Percentiles rank a stretch among this genome's conserved stretches.
Evolutionary conservation across 371 early-diverging fungal genomes (phyloP).

Genomic region (Rhizopus microsporus): DNA sequence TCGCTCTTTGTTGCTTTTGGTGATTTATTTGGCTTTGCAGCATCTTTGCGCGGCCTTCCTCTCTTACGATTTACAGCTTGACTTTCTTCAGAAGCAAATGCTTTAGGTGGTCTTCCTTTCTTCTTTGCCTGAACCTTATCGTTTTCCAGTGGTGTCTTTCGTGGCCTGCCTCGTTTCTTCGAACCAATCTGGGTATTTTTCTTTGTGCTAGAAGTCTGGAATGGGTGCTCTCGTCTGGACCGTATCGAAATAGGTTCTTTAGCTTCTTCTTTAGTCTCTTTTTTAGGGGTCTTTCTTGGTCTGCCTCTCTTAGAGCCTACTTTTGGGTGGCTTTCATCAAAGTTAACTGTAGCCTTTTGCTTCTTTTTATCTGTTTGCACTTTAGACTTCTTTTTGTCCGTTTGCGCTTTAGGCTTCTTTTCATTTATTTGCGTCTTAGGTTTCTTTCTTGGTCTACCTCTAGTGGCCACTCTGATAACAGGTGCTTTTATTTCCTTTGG

Average conservation of each 20-base stretch:
- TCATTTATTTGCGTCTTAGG: no score
- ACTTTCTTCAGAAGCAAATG: background rate
- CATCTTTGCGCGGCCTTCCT: conserved; percentile 5
- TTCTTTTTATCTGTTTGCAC: background rate
- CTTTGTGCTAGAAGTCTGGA: background rate
- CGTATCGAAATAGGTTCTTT: no score
- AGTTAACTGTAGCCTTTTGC: background rate
- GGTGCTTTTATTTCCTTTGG: background rate
- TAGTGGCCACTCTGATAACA: background rate
- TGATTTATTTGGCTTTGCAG: background rate
- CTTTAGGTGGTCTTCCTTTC: background rate
- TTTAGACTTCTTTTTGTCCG: background rate
- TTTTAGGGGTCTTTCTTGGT: conserved; percentile 10
- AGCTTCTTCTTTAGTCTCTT: background rate
- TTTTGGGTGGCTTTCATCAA: conserved; percentile 4
- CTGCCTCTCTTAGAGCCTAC: conserved; percentile 14
- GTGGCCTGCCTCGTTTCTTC: conserved; percentile 1
- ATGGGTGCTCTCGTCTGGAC: no score
- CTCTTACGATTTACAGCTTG: background rate
- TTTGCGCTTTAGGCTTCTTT: background rate
- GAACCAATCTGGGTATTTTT: background rate
- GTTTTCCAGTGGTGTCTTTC: background rate
- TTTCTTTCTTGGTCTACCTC: background rate
- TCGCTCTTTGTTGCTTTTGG: background rate
- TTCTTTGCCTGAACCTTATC: background rate